Conservation (phyloP, 106 monocot genomes). For the Amphibolis antarctica region DNA sequence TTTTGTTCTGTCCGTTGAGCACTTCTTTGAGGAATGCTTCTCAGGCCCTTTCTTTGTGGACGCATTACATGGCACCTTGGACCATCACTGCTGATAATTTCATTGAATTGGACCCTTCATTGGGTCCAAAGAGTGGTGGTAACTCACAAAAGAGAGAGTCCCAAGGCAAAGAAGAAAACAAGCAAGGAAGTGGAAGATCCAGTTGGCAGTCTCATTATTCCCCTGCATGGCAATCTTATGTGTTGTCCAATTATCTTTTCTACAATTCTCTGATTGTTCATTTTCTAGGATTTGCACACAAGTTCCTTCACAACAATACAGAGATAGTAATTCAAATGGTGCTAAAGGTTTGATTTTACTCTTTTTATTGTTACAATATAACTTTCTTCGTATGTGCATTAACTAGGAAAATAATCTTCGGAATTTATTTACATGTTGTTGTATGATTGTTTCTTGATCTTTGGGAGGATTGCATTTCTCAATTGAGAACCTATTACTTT, state of each 20-base stretch:
- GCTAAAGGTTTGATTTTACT: constrained; percentile 29
- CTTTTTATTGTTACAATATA: neutral
- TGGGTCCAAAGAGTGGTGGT: constrained; percentile 6
- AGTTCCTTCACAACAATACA: constrained; percentile 59
- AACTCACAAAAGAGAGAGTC: no score
- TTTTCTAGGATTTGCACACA: constrained; percentile 91
- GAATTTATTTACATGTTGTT: no score
- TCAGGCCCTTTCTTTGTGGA: constrained; percentile 71
- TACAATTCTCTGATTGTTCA: constrained; percentile 73
- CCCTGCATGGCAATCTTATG: constrained; percentile 48
- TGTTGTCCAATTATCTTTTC: constrained; percentile 73
- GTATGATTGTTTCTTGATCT: no score
- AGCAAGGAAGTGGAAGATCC: constrained; percentile 8
- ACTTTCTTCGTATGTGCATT: neutral
- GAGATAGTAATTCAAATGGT: constrained; percentile 53
- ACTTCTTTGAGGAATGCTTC: constrained; percentile 54
- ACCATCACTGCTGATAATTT: constrained; percentile 35
- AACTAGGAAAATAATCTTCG: no score
- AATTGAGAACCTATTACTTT: no score
- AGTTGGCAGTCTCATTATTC: constrained; percentile 18
- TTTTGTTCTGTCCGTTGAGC: constrained; percentile 74
- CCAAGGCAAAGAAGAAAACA: constrained; percentile 5
- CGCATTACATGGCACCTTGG: constrained; percentile 67
- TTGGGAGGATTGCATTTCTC: no score
- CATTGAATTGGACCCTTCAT: constrained; percentile 33